A percentile compares a stretch with the other conserved stretches of the same genome.
Conservation (phyloP, 805 yeast species). For the Cyberlindnera samutprakarnensis region DNA sequence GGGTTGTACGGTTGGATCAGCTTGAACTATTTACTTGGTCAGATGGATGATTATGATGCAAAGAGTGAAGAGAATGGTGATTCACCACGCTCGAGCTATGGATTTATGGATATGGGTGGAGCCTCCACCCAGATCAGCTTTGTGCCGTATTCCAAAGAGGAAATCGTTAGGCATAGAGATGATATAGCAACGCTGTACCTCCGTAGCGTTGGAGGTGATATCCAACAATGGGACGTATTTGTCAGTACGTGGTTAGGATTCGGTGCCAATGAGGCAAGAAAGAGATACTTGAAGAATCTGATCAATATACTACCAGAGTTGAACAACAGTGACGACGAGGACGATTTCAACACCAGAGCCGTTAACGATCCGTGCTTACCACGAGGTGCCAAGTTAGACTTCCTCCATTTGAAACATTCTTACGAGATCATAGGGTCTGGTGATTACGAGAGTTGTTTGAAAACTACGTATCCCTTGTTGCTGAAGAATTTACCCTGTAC, state of each 20-base stretch:
- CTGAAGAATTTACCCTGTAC: constrained; percentile 74
- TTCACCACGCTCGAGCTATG: constrained; percentile 52
- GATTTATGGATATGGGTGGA: constrained; percentile 99
- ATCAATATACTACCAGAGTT: constrained; percentile 42
- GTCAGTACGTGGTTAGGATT: constrained; percentile 97
- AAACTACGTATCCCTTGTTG: constrained; percentile 66
- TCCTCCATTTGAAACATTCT: constrained; percentile 36
- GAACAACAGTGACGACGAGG: constrained; percentile 39
- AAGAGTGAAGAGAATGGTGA: constrained; percentile 3
- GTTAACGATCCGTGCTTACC: constrained; percentile 80
- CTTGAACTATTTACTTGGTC: constrained; percentile 73
- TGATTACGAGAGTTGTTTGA: constrained; percentile 64
- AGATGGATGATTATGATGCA: constrained; percentile 42
- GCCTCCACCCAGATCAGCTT: constrained; percentile 96
- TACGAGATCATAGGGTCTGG: constrained; percentile 70
- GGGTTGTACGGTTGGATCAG: constrained; percentile 96
- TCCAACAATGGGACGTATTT: constrained; percentile 76
- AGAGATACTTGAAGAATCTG: constrained; percentile 55
- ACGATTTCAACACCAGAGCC: constrained; percentile 28
- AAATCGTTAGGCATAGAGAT: constrained; percentile 56
- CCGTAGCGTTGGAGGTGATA: constrained; percentile 60
- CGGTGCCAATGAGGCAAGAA: constrained; percentile 92
- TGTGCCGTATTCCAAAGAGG: constrained; percentile 63
- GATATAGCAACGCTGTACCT: constrained; percentile 64
- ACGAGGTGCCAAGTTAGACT: constrained; percentile 42